Evolutionary conservation across 2,329 filamentous ascomycete species (phyloP).

Genomic region (Pseudogymnoascus sp.): DNA sequence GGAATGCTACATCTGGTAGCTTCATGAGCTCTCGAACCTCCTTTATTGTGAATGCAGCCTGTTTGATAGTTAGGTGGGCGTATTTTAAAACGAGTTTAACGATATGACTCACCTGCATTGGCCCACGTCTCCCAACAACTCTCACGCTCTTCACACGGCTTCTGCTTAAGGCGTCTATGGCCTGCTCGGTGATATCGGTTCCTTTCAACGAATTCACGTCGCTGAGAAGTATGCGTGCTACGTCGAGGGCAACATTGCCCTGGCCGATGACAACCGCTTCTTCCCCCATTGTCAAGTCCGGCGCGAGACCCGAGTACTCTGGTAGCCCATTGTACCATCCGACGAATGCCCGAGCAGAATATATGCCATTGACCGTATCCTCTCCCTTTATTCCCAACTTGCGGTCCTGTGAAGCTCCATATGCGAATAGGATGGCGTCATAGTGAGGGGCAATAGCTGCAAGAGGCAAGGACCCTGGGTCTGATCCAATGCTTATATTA

Average conservation of each 20-base stretch:
- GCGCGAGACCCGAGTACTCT: constrained; percentile 65
- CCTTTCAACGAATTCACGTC: constrained; percentile 65
- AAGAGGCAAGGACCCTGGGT: constrained; percentile 54
- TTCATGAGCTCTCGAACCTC: constrained; percentile 84
- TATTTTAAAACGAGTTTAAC: constrained; percentile 11
- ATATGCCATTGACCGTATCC: constrained; percentile 61
- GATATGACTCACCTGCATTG: constrained; percentile 61
- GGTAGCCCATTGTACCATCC: constrained; percentile 98
- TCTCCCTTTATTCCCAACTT: constrained; percentile 77
- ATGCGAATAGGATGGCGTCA: constrained; percentile 85
- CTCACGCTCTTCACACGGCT: constrained; percentile 74
- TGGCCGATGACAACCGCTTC: constrained; percentile 87
- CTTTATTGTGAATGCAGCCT: constrained; percentile 94
- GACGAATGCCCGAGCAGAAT: constrained; percentile 87
- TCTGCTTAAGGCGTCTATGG: constrained; percentile 63
- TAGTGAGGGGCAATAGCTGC: constrained; percentile 70
- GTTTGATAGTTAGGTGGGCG: constrained; percentile 11
- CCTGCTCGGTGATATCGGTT: constrained; percentile 86
- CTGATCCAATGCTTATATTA: constrained; percentile 70
- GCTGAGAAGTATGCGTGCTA: constrained; percentile 79
- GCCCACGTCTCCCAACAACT: constrained; percentile 83
- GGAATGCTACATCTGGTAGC: constrained; percentile 64
- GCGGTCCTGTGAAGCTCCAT: constrained; percentile 81
- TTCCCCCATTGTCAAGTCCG: constrained; percentile 67
- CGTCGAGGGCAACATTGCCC: constrained; percentile 92